Conservation (phyloP, 192 early-diverging fungal species). For the Coemansia sp. region DNA sequence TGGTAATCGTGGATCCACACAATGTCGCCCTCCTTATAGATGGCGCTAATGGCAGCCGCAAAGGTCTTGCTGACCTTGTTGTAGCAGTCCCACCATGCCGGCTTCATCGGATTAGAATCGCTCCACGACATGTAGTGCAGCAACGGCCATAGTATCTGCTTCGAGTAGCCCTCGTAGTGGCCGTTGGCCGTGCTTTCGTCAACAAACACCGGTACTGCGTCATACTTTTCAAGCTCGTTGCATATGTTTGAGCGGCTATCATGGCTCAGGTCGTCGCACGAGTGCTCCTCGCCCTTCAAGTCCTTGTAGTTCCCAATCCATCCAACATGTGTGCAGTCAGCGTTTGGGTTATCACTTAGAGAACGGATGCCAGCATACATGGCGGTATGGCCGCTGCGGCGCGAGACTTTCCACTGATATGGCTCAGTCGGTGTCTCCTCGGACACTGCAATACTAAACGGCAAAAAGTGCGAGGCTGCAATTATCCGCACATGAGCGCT, state of each 20-base stretch:
- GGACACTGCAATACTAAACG: conserved; percentile 41
- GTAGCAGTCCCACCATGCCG: conserved; percentile 78
- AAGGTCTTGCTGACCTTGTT: conserved; percentile 76
- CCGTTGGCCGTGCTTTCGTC: conserved; percentile 66
- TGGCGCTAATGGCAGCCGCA: conserved; percentile 66
- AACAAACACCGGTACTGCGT: conserved; percentile 77
- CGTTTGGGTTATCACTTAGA: conserved; percentile 55
- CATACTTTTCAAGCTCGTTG: conserved; percentile 55
- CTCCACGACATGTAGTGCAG: conserved; percentile 94
- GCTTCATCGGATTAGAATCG: conserved; percentile 63
- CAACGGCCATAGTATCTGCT: conserved; percentile 93
- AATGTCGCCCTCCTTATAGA: conserved; percentile 77
- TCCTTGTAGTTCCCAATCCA: conserved; percentile 67
- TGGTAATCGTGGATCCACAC: conserved; percentile 96
- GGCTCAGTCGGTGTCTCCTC: conserved; percentile 43
- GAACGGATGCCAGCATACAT: conserved; percentile 83
- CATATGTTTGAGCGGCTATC: conserved; percentile 58
- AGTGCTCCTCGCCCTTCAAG: conserved; percentile 58
- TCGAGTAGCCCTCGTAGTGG: conserved; percentile 99
- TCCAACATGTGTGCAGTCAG: conserved; percentile 72
- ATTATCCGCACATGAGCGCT: conserved; percentile 44
- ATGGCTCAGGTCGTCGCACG: conserved; percentile 54
- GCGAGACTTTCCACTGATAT: conserved; percentile 57
- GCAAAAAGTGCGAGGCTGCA: conserved; percentile 55
- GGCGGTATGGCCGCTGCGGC: conserved; percentile 80